Percentiles rank a stretch among this genome's conserved stretches.
These are phyloP conservation scores for Ceratobasidium papillatum DNA, from an alignment of 1,284 basidiomycete genomes.

Conservation along the genomic window DNA sequence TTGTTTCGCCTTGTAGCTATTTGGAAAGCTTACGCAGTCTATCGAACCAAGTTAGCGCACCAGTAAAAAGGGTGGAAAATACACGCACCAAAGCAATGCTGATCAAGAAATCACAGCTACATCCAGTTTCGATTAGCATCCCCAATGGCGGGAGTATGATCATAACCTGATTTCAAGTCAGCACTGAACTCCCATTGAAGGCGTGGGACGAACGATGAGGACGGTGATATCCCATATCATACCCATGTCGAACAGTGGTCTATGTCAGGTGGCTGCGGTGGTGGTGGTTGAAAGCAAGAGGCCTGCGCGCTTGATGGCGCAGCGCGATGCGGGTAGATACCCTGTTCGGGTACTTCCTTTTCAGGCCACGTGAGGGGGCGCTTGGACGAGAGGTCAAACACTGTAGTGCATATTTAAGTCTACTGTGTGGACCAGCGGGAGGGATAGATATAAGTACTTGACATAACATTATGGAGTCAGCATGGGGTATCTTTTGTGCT, in stretches of 20 bases:
- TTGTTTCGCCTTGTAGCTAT: no score
- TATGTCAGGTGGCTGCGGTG: background rate
- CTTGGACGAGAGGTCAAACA: no score
- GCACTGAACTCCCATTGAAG: background rate
- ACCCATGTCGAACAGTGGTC: background rate
- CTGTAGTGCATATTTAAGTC: no score
- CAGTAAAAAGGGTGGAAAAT: background rate
- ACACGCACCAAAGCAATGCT: slow-evolving; percentile 52
- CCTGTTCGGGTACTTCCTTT: background rate
- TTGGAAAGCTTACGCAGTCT: slow-evolving; percentile 2
- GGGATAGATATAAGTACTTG: no score
- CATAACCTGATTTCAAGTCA: slow-evolving; percentile 62
- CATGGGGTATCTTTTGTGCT: no score
- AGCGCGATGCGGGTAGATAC: background rate
- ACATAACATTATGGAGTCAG: no score
- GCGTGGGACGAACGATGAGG: background rate
- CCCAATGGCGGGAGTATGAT: slow-evolving; percentile 76
- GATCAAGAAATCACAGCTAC: slow-evolving; percentile 57
- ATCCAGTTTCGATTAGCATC: slow-evolving; percentile 60
- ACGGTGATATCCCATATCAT: background rate
- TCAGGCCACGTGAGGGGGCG: no score
- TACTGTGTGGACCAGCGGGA: no score
- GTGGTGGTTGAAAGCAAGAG: background rate
- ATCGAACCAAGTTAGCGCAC: background rate
- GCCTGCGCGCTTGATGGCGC: background rate